These are phyloP conservation scores for Aspergillus caelatus DNA, from an alignment of 2,329 filamentous ascomycete species.

Conservation along the genomic window DNA sequence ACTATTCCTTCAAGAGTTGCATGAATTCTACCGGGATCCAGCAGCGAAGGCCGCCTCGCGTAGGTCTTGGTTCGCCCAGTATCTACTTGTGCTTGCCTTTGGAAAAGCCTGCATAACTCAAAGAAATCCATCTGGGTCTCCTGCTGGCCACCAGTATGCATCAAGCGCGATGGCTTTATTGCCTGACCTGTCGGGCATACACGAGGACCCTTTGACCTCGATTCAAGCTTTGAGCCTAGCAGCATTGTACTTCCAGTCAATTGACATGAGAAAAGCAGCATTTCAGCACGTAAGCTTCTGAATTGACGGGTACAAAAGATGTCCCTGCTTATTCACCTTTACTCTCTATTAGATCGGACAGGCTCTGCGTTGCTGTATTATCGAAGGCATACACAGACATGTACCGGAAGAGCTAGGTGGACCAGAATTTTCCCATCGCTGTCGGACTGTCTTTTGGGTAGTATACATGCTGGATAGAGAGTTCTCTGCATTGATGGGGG, in stretches of 20 bases:
- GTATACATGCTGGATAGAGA: constrained; percentile 34
- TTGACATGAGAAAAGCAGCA: constrained; percentile 45
- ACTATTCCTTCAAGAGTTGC: constrained; percentile 36
- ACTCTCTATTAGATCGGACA: constrained; percentile 27
- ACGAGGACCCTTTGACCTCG: constrained; percentile 31
- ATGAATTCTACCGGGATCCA: constrained; percentile 48
- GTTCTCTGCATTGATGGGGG: constrained; percentile 31
- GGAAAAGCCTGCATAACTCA: constrained; percentile 57
- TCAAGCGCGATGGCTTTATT: constrained; percentile 43
- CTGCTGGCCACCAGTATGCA: constrained; percentile 44
- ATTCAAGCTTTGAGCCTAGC: constrained; percentile 41
- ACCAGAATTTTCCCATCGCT: constrained; percentile 26
- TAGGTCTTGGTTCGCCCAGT: constrained; percentile 57
- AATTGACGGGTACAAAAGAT: not conserved
- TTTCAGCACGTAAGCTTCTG: constrained; percentile 41
- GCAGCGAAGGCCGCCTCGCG: constrained; percentile 30
- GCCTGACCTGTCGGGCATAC: constrained; percentile 39
- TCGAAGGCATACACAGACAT: constrained; percentile 32
- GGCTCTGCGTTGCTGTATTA: constrained; percentile 30
- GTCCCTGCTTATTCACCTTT: not conserved
- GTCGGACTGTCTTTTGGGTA: constrained; percentile 31
- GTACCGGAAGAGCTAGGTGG: constrained; percentile 29
- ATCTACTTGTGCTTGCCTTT: constrained; percentile 57
- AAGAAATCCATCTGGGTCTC: constrained; percentile 30
- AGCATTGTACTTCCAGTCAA: constrained; percentile 45